Evolutionary conservation across 768 basidiomycete genomes (phyloP), one percentile per base, ranked within the genome.

Genomic region (Holtermanniella nyarrowii): DNA sequence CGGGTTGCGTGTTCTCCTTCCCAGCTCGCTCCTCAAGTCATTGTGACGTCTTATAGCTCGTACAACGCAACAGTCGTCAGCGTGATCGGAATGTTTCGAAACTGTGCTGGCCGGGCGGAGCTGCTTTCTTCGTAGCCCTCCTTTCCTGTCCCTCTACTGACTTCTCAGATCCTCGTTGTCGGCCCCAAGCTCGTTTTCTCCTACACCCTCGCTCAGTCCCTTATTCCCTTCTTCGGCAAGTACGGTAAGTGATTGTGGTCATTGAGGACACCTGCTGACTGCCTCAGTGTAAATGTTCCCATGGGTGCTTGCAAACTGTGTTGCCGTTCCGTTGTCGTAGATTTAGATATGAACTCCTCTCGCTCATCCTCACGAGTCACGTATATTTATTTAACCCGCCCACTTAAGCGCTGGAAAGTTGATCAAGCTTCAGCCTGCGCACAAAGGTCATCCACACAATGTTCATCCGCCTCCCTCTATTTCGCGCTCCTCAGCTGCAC

Each of bases 121-220:
- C n/a, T n/a, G n/a, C n/a, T n/a, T n/a, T n/a, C n/a, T n/a, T n/a
- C n/a, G n/a, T n/a, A n/a, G n/a, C n/a, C n/a, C n/a, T n/a, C n/a
- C n/a, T n/a, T n/a, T n/a, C n/a, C n/a, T n/a, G n/a, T n/a, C n/a
- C n/a, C n/a, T n/a, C n/a, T 12, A 14, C 27, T 18, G n/a, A 21
- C 55, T 39, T 46, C n/a, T 13, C 61, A 91, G 88, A 86, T 93
- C 61, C 78, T 96, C 43, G 89, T 96, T 55, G 90, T 97, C 31
- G 91, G 90, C 47, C 93, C 93, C 39, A 96, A 97, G 75, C 82
- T 97, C 27, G 88, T 97, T 62, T 97, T 97, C 79, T 89, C 87
- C 63, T 96, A 93, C 76, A 97, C 93, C 45, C 80, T 96, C 3
- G 93, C 93, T 11, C 93, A 97, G 73, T 86, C 85, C 16, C 77